These are phyloP conservation scores for Apiotrichum gamsii DNA, from an alignment of 1,284 basidiomycete species.

Conservation along the genomic window DNA sequence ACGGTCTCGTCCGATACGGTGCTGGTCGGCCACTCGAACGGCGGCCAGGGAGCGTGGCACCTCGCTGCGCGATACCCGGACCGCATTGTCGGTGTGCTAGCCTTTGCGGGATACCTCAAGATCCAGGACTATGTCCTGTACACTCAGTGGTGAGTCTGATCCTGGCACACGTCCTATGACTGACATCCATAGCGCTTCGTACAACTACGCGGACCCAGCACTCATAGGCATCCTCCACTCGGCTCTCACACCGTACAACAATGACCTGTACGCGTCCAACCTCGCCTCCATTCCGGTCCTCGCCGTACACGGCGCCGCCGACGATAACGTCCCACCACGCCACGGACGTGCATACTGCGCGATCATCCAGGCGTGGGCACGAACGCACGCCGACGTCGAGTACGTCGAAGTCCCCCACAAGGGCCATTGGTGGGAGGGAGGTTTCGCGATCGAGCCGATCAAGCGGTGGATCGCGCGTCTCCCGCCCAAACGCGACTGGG, in stretches of 20 bases:
- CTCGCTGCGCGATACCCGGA: conserved; percentile 69
- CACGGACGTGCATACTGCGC: conserved; percentile 33
- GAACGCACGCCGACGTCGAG: conserved; percentile 5
- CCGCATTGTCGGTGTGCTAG: conserved; percentile 62
- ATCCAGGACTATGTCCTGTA: conserved; percentile 77
- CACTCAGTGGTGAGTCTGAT: conserved; percentile 49
- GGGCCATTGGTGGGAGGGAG: conserved; percentile 47
- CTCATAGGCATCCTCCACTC: conserved; percentile 64
- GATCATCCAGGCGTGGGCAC: conserved; percentile 27
- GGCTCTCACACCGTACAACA: conserved; percentile 72
- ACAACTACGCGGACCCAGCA: conserved; percentile 67
- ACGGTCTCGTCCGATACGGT: conserved; percentile 8
- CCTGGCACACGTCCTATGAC: too few species aligned
- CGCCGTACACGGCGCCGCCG: conserved; percentile 66
- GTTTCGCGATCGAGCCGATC: conserved; percentile 39
- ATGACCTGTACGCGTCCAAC: conserved; percentile 76
- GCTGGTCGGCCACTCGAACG: conserved; percentile 83
- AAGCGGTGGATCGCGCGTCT: conserved; percentile 28
- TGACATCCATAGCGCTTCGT: conserved; percentile 30
- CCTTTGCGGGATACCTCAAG: conserved; percentile 72
- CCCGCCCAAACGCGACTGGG: conserved; percentile 12
- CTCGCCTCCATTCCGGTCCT: conserved; percentile 60
- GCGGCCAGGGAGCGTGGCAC: conserved; percentile 84
- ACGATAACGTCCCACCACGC: conserved; percentile 43
- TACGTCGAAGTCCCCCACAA: conserved; percentile 39